phyloP scores from a whole-genome alignment of 805 yeast genomes.

The Candida nitratophila region DNA sequence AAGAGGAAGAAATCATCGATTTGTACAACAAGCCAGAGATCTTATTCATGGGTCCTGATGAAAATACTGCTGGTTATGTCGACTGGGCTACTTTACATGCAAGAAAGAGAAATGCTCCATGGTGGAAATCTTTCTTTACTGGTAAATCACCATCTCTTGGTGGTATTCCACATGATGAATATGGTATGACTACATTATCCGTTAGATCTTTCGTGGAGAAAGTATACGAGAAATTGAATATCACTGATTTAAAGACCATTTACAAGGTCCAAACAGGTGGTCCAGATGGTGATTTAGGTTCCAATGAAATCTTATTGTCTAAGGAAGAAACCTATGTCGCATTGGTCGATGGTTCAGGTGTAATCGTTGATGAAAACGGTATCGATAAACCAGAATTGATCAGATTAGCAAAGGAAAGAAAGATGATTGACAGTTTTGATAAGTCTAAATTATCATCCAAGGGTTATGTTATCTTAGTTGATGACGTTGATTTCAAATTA shows the following conservation, averaged over 20 bases:
- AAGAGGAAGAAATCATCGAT: constrained; percentile 82
- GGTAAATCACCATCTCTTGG: constrained; percentile 90
- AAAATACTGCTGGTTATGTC: constrained; percentile 91
- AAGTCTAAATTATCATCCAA: constrained; percentile 53
- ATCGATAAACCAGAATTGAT: constrained; percentile 71
- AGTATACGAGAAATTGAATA: constrained; percentile 65
- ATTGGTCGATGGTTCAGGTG: constrained; percentile 94
- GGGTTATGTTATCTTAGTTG: constrained; percentile 82
- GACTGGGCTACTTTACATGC: constrained; percentile 98
- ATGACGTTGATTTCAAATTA: constrained; percentile 69
- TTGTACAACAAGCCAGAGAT: constrained; percentile 80
- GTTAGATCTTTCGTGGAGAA: constrained; percentile 89
- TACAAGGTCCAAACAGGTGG: constrained; percentile 96
- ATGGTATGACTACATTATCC: constrained; percentile 95
- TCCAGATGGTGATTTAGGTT: constrained; percentile 97
- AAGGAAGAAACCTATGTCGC: constrained; percentile 79
- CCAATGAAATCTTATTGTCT: constrained; percentile 87
- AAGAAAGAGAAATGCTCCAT: constrained; percentile 81
- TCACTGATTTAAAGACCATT: constrained; percentile 48
- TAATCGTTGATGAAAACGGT: constrained; percentile 86
- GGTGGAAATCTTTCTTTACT: constrained; percentile 98
- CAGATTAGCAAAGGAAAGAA: constrained; percentile 71
- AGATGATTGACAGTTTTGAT: constrained; percentile 68
- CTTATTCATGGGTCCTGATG: constrained; percentile 98
- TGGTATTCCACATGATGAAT: constrained; percentile 97